phyloP scores from a whole-genome alignment of 352 stramenopile genomes.

The Pythium apleroticum region DNA sequence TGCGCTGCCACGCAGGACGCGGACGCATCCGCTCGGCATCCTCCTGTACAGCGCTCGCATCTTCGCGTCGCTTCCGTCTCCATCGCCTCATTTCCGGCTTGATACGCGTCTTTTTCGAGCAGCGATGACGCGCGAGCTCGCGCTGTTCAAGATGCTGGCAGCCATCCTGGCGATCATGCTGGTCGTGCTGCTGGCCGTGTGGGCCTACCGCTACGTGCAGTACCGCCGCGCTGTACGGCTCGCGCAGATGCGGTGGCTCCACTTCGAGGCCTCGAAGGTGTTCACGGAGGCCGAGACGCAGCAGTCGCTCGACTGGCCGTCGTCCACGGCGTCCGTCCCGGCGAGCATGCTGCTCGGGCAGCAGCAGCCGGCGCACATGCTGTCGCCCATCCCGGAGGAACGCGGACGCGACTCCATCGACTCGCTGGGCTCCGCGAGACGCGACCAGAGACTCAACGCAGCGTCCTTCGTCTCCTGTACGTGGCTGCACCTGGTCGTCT shows the following conservation, averaged over 20 bases:
- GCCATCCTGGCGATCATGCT: conserved; percentile 38
- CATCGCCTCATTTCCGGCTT: neutral
- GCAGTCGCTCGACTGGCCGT: conserved; percentile 42
- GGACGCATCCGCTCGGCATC: neutral
- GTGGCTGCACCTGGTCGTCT: neutral
- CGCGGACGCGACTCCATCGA: conserved; percentile 35
- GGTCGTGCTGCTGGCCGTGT: conserved; percentile 45
- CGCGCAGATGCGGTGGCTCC: conserved; percentile 67
- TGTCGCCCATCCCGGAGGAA: conserved; percentile 75
- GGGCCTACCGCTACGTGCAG: conserved; percentile 58
- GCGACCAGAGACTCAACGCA: conserved; percentile 9
- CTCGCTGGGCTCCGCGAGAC: conserved; percentile 24
- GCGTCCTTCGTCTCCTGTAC: conserved; percentile 26
- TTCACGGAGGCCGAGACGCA: conserved; percentile 31
- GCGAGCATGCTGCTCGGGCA: conserved; percentile 6
- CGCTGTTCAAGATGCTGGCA: conserved; percentile 41
- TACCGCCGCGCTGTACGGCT: conserved; percentile 58
- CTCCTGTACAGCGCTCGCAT: neutral
- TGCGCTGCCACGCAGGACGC: neutral
- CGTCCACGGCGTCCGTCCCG: neutral
- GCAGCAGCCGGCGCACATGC: conserved; percentile 45
- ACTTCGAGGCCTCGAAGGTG: conserved; percentile 40
- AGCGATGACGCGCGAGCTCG: conserved; percentile 41
- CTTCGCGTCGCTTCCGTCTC: neutral
- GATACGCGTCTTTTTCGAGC: neutral